Evolutionary conservation across 2,329 filamentous ascomycete genomes (phyloP).

Genomic region (Coleophoma cylindrospora): DNA sequence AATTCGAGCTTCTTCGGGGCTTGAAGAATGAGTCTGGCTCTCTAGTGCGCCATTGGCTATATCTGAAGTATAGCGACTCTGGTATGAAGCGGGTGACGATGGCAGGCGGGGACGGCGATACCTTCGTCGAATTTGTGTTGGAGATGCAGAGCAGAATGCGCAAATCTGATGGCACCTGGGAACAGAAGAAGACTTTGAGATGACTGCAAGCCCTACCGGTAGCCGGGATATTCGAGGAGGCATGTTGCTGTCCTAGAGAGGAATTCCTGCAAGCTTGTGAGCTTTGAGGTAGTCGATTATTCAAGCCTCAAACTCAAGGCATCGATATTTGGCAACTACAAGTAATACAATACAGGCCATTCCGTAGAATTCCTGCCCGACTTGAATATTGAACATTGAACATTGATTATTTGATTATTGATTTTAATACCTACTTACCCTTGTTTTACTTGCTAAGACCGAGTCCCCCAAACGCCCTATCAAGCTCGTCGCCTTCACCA

Average conservation of each 20-base stretch:
- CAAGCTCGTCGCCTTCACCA: constrained; percentile 45
- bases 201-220: constrained; percentile 11
- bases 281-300: background rate
- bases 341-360: no score
- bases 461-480: constrained; percentile 45
- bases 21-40: background rate
- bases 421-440: no score
- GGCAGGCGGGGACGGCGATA: background rate
- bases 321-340: background rate
- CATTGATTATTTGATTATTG: no score
- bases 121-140: background rate
- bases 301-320: background rate
- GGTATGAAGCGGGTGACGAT: constrained; percentile 5
- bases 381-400: no score
- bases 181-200: constrained; percentile 6
- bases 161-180: constrained; percentile 13
- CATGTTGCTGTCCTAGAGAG: constrained; percentile 19
- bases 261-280: constrained; percentile 2
- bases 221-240: constrained; percentile 24
- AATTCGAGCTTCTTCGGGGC: constrained; percentile 3
- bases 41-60: constrained; percentile 1
- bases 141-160: constrained; percentile 18
- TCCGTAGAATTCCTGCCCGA: no score
- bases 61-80: constrained; percentile 10
- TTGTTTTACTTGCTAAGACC: constrained; percentile 24